Evolutionary conservation across 176 grass and related monocot species (phyloP).

Genomic region (Oryza glaberrima): DNA sequence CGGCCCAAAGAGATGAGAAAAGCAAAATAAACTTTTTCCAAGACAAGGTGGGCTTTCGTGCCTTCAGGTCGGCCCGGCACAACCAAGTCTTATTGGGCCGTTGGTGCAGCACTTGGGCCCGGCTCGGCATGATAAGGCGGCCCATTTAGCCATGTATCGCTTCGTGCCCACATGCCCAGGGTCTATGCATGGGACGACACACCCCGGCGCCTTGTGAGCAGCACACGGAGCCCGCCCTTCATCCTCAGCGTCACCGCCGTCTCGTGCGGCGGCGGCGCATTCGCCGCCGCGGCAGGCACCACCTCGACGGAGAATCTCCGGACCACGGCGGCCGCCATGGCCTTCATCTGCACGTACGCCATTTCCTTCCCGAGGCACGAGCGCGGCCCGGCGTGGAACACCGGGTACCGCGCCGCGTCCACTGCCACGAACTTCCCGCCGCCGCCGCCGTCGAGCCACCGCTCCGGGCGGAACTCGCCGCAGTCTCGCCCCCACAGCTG

Average conservation of each 20-base stretch:
- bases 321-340: slow-evolving; percentile 54
- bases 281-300: background rate
- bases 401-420: slow-evolving; percentile 54
- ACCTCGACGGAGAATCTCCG: slow-evolving; percentile 41
- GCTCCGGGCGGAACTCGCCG: background rate
- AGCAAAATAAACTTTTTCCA: no score
- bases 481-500: background rate
- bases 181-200: background rate
- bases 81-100: no score
- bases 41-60: no score
- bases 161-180: no score
- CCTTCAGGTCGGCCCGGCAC: no score
- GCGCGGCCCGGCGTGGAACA: slow-evolving; percentile 69
- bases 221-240: background rate
- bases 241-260: background rate
- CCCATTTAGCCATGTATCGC: no score
- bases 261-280: slow-evolving; percentile 13
- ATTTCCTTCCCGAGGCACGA: slow-evolving; percentile 70
- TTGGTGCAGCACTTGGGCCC: no score
- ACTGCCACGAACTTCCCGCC: slow-evolving; percentile 43
- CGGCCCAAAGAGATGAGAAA: no score
- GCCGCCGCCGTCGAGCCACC: background rate
- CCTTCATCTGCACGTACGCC: slow-evolving; percentile 86
- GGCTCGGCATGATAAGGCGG: no score
- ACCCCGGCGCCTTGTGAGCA: background rate